These are phyloP conservation scores for Apiotrichum domesticum DNA, from an alignment of 1,284 basidiomycete genomes.

Conservation along the genomic window DNA sequence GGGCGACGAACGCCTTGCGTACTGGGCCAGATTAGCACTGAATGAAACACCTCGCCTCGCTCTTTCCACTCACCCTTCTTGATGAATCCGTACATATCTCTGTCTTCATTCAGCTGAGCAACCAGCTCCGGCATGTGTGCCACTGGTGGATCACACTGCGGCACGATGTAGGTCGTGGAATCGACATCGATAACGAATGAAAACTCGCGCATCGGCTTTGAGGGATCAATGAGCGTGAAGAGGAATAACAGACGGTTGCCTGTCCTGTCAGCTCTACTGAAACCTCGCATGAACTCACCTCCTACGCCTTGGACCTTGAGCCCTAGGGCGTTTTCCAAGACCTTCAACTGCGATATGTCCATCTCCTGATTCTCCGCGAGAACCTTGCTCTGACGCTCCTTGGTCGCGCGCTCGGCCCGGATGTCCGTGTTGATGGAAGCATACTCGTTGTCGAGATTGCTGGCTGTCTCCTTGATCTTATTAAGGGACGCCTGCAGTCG, in stretches of 20 bases:
- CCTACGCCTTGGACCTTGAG: conserved; percentile 69
- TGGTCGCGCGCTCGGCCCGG: conserved; percentile 51
- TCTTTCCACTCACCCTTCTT: conserved; percentile 34
- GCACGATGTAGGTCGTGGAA: conserved; percentile 54
- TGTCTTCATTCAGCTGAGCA: conserved; percentile 36
- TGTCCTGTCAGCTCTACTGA: conserved; percentile 16
- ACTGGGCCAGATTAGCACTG: conserved; percentile 15
- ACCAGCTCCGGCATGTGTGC: conserved; percentile 34
- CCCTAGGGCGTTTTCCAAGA: conserved; percentile 57
- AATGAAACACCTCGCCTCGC: neutral
- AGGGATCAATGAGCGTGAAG: conserved; percentile 61
- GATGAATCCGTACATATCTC: conserved; percentile 42
- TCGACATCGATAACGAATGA: conserved; percentile 70
- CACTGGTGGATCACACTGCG: conserved; percentile 40
- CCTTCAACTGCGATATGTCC: conserved; percentile 55
- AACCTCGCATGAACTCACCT: conserved; percentile 37
- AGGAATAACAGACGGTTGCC: conserved; percentile 64
- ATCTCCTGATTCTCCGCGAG: conserved; percentile 57
- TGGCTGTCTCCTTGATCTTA: conserved; percentile 32
- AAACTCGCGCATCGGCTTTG: conserved; percentile 59
- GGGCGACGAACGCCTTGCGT: conserved; percentile 29
- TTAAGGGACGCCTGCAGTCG: conserved; percentile 32
- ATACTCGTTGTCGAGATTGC: conserved; percentile 34
- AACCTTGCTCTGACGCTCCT: conserved; percentile 59
- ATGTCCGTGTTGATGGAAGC: conserved; percentile 26